Base-by-base conservation (phyloP, 805 yeast genomes). In the Wickerhamiella cacticola region DNA sequence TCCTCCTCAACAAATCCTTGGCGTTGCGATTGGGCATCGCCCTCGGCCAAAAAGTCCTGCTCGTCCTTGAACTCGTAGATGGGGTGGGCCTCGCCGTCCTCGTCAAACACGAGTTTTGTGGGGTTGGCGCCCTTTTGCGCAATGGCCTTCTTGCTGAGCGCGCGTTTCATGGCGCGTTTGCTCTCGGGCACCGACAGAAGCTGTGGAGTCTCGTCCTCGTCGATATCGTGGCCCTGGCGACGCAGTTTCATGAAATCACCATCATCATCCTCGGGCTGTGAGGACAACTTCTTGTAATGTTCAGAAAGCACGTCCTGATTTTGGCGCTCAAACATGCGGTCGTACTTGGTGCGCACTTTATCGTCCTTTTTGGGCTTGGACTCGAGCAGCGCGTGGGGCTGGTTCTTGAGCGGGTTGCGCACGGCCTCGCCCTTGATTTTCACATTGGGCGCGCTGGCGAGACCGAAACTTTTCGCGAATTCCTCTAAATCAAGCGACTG, bases 361-460 rank as follows among this genome's bases (percentile, higher is more conserved):
- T 39, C 29, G 54, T 67, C 64, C 8, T 67, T 56, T 58, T 65
- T 66, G 28, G 62, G 31, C 7, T 58, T 63, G 16, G 68, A 53
- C 5, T 73, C 71, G 41, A 75, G 57, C 53, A 88, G 65, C 54
- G 79, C 78, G 58, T 95, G 75, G 1, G 95, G 79, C 22, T 80
- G 76, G 62, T 89, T 89, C 64, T 89, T 89, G 67, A 76, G 67
- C 55, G 79, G 86, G 59, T 85, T 85, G 22, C 66, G 68, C 47
- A 63, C 29, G 3, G 39, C 49, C 8, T 33, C 39, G 33, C 59
- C 81, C 36, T 69, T 69, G 49, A 89, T 73, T 61, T 85, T 87
- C 57, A 92, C 82, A 57, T 83, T 80, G 38, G 99, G 99, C 2
- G 95, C 95, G 48, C 96, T 95, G 1, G 97, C 96, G 38, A 92